Evolutionary conservation across 1,139 yeast species (phyloP).

Genomic region (Martiniozyma asiatica): DNA sequence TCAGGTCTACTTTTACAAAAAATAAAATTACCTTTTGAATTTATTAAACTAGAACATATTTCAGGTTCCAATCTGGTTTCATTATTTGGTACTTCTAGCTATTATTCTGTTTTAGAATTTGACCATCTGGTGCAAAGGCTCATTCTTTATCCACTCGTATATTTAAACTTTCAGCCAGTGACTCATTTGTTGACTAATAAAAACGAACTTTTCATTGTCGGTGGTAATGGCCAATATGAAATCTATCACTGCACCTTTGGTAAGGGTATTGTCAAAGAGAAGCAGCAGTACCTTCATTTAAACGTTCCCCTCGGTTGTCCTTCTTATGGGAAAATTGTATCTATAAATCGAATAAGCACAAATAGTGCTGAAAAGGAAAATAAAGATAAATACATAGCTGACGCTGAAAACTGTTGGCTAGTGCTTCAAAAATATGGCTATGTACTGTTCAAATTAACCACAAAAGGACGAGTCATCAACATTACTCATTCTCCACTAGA

Average conservation of each 20-base stretch:
- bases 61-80: slow-evolving; percentile 1
- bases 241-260: too few relatives aligned
- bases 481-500: slow-evolving; percentile 17
- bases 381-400: too few relatives aligned
- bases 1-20: not conserved
- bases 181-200: slow-evolving; percentile 11
- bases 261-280: too few relatives aligned
- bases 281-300: too few relatives aligned
- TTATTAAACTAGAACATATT: slow-evolving; percentile 1
- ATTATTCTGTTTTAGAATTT: slow-evolving; percentile 5
- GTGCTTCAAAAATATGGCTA: too few relatives aligned
- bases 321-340: too few relatives aligned
- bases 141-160: slow-evolving; percentile 5
- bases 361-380: too few relatives aligned
- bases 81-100: slow-evolving; percentile 6
- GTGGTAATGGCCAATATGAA: slow-evolving; percentile 11
- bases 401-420: too few relatives aligned
- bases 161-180: slow-evolving; percentile 16
- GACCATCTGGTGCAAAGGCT: not conserved
- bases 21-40: not conserved
- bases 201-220: slow-evolving; percentile 12
- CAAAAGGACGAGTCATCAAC: too few relatives aligned
- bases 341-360: too few relatives aligned
- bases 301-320: too few relatives aligned
- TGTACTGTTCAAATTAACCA: too few relatives aligned